Evolutionary conservation across 139 green algal species (phyloP).

Genomic region (Coelastrella sp.): DNA sequence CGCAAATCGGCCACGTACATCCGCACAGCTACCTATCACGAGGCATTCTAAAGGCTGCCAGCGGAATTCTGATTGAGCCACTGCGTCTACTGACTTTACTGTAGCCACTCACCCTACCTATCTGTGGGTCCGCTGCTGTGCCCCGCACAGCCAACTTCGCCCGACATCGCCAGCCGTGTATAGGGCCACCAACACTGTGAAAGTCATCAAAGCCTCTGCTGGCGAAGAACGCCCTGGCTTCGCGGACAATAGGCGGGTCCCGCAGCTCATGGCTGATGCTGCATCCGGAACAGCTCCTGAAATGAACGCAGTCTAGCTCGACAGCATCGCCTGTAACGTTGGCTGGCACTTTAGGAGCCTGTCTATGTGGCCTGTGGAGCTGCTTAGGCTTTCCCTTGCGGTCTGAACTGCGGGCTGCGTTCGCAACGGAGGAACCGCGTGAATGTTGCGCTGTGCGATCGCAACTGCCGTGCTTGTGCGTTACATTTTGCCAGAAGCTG

Average conservation of each 20-base stretch:
- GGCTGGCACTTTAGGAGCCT: neutral
- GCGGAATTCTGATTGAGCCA: no score
- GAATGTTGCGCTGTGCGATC: no score
- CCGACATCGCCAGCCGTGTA: slow-evolving; percentile 64
- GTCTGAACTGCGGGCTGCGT: neutral
- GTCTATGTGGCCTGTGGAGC: neutral
- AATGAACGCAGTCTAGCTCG: slow-evolving; percentile 70
- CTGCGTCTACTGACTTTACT: no score
- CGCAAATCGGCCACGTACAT: no score
- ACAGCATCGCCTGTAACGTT: neutral
- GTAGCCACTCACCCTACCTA: neutral
- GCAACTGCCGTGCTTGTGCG: no score
- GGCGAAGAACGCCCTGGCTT: slow-evolving; percentile 56
- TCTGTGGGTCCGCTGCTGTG: neutral
- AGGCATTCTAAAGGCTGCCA: no score
- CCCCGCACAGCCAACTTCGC: slow-evolving; percentile 73
- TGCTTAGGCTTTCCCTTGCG: neutral
- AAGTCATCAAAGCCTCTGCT: slow-evolving; percentile 22
- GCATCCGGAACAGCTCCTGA: slow-evolving; percentile 68
- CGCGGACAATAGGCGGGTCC: slow-evolving; percentile 46
- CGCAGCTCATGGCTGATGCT: slow-evolving; percentile 54
- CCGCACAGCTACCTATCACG: no score
- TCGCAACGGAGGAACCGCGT: no score
- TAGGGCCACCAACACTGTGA: neutral
- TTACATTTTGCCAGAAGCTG: no score